Evolutionary conservation across 352 stramenopile genomes (phyloP).

Genomic region (Blastocystis sp.): DNA sequence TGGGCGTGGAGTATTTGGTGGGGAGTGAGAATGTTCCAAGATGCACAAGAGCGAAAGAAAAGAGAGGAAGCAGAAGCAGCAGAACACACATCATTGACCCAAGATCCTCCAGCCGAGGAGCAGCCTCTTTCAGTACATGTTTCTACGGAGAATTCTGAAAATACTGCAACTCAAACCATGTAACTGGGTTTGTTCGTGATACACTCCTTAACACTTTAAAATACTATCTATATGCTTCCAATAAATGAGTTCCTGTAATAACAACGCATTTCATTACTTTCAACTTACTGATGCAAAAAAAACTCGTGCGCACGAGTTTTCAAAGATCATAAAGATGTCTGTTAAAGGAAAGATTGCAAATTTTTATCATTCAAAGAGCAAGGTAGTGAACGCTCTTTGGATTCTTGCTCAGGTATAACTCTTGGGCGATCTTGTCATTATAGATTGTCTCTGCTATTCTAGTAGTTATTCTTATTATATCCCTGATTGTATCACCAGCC

Average conservation of each 20-base stretch:
- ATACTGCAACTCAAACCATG: not conserved
- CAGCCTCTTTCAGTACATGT: not conserved
- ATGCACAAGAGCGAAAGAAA: not conserved
- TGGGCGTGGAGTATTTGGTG: slow-evolving; percentile 64
- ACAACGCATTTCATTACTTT: too few relatives aligned
- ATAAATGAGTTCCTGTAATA: not conserved
- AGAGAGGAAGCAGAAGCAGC: not conserved
- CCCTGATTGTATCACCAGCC: not conserved
- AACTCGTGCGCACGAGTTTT: not conserved
- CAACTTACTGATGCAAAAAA: not conserved
- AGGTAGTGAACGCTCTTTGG: slow-evolving; percentile 5
- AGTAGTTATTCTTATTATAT: not conserved
- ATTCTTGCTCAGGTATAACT: not conserved
- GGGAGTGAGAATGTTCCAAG: slow-evolving; percentile 38
- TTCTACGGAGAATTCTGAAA: not conserved
- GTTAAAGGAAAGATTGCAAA: slow-evolving; percentile 52
- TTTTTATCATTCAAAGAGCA: slow-evolving; percentile 17
- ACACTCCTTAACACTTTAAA: too few relatives aligned
- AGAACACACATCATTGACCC: not conserved
- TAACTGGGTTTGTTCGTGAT: not conserved
- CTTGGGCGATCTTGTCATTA: not conserved
- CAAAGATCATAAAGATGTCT: slow-evolving; percentile 2
- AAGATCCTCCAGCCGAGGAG: not conserved
- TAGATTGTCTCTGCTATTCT: slow-evolving; percentile 36
- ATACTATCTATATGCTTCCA: not conserved